Evolutionary conservation across 352 stramenopile genomes (phyloP).

Genomic region (Globisporangium splendens): DNA sequence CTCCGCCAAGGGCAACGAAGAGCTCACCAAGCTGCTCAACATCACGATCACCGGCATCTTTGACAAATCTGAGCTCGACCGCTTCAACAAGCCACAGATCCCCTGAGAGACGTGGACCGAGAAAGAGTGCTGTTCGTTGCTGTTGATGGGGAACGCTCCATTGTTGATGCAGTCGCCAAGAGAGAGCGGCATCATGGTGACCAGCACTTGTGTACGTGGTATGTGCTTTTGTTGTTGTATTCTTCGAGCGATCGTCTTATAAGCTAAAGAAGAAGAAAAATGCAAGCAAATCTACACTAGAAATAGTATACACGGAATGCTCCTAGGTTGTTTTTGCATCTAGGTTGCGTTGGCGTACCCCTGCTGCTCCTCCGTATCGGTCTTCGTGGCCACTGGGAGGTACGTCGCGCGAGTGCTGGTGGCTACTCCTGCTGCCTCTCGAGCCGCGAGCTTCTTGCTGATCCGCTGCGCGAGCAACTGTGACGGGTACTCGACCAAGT

Average conservation of each 20-base stretch:
- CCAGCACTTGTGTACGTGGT: no score
- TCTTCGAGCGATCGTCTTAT: no score
- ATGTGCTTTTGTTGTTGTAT: no score
- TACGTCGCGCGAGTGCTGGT: background rate
- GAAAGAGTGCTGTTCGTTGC: background rate
- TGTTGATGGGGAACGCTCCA: no score
- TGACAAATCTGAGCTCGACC: background rate
- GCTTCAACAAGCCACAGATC: background rate
- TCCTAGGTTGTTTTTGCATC: no score
- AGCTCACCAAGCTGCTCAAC: background rate
- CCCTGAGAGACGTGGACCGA: no score
- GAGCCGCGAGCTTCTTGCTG: constrained; percentile 9
- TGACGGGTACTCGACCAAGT: constrained; percentile 43
- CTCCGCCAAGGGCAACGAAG: constrained; percentile 32
- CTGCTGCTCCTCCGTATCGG: background rate
- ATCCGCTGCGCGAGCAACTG: constrained; percentile 35
- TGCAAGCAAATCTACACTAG: no score
- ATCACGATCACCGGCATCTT: background rate
- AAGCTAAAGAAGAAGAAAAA: no score
- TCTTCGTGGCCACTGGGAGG: background rate
- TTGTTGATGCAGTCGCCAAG: no score
- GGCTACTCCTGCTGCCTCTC: background rate
- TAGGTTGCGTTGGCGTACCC: background rate
- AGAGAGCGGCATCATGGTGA: no score
- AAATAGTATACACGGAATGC: no score